phyloP scores from a whole-genome alignment of 352 stramenopile genomes.

The Hyaloperonospora arabidopsidis region DNA sequence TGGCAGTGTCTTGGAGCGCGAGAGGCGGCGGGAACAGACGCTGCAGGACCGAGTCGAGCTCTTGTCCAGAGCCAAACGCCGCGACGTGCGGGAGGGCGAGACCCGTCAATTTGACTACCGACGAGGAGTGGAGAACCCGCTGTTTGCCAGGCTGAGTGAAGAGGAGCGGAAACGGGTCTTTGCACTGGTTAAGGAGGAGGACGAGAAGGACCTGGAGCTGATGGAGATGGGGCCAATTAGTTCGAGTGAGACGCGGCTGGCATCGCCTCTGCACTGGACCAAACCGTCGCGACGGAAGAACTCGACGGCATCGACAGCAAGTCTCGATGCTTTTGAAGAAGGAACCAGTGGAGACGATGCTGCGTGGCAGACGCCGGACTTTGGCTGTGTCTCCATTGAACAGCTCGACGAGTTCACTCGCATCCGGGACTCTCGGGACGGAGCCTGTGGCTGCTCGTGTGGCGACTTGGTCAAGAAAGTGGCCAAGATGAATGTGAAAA shows the following conservation, averaged over 20 bases:
- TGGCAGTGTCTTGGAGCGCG: conserved; percentile 61
- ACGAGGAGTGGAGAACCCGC: conserved; percentile 58
- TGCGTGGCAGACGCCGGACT: conserved; percentile 41
- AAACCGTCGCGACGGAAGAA: conserved; percentile 29
- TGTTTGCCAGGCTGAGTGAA: conserved; percentile 68
- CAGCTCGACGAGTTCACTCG: conserved; percentile 77
- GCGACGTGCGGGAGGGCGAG: conserved; percentile 49
- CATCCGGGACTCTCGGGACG: conserved; percentile 77
- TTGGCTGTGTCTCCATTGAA: conserved; percentile 72
- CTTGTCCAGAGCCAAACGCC: conserved; percentile 51
- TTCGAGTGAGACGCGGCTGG: conserved; percentile 25
- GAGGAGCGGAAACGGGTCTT: conserved; percentile 66
- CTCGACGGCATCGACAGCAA: conserved; percentile 24
- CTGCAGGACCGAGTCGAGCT: conserved; percentile 53
- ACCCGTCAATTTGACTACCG: conserved; percentile 81
- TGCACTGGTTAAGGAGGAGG: conserved; percentile 25
- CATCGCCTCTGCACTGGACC: conserved; percentile 15
- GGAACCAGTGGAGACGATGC: conserved; percentile 15
- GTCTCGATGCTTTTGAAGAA: conserved; percentile 15
- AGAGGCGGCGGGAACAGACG: conserved; percentile 40
- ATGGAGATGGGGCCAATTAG: neutral
- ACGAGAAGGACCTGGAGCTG: conserved; percentile 10
- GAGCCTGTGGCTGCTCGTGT: conserved; percentile 67
- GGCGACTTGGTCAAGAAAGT: conserved; percentile 80
- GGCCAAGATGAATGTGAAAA: conserved; percentile 79